Evolutionary conservation across 768 basidiomycete genomes (phyloP), one percentile per base, ranked within the genome.

Genomic region (Russula sp.): DNA sequence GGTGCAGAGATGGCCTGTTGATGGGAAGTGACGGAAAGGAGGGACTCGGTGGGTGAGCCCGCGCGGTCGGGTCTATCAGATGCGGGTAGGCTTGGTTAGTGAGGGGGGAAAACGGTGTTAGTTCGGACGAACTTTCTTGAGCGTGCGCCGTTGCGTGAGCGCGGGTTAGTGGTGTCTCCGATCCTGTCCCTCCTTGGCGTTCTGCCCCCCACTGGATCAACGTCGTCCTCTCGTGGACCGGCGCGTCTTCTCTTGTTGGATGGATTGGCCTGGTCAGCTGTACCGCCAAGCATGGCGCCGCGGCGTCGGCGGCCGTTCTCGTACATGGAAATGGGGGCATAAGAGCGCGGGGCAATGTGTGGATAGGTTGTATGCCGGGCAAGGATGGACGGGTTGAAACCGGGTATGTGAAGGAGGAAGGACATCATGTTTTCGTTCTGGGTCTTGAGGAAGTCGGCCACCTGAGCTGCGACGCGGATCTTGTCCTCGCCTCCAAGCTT

Each of bases 401-500:
- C 81, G 22, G 88, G 87, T 8, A 90, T 72, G 61, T 80, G 76
- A 63, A 81, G 81, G 10, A 88, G 76, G 38, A 91, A 80, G 25
- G 78, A 75, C 52, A 78, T 77, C 70, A 90, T 81, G 68, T 90
- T 85, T 62, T 71, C 70, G 49, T 79, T 75, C 72, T 90, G 85
- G 9, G 75, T 73, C 69, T 86, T 83, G 74, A 98, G 85, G 68
- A 84, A 88, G 76, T 98, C 94, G 41, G 91, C 90, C 32, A 93
- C 93, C 65, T 86, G 87, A 67, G 87, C 92, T 20, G 93, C 93
- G 63, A 96, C 92, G 69, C 93, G 84, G 73, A 98, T 96, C 79
- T 98, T 98, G 83, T 98, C 97, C 73, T 98, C 96, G 57, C 90
- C 91, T 32, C 96, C 95, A 63, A 93, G 83, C 74, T 94, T 93